Evolutionary conservation across 352 stramenopile species (phyloP), one percentile per base, ranked within the genome.

Genomic region (Phytophthora sp.): DNA sequence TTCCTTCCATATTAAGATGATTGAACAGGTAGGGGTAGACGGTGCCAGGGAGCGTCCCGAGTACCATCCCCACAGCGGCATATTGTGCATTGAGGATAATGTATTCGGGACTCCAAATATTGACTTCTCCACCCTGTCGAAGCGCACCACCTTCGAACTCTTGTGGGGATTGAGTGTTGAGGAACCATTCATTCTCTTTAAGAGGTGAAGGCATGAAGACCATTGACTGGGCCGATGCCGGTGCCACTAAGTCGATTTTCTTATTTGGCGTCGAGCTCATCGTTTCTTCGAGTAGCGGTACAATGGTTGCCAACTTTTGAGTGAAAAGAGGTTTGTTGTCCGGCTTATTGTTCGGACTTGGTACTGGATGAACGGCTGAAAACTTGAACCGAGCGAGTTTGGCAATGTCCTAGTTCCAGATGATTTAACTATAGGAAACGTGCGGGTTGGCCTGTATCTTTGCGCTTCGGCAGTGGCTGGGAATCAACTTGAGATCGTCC

Each of bases 1-100:
- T 69, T 38, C 73, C 72, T 51, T 79, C 64, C 72, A 83, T 80
- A 56, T 86, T 73, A 38, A 85, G 66, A 59, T 83, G 86, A 50
- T 74, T 69, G 47, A 73, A 70, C 26, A 86, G 52, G 31, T 86
- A 71, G 7, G 79, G 74, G 59, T 88, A 88, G 44, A 82, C 51
- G 0, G 74, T 76, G 8, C 64, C 66, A 1, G 77, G 79, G 4
- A 88, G 57, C 11, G 65, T 71, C 4, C 75, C 78, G 35, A 73
- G 71, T 27, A 80, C 54, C 38, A 86, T 71, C 1, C 77, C 74
- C 26, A 79, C 69, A 3, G 71, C 60, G 0, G 76, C 74, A 44
- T 86, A 86, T 24, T 86, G 77, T 31, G 65, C 63, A 9, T 83
- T 23, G 18, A 87, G 60, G 8, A 69, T 73, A 27, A 84, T 73